A percentile compares a stretch with the other conserved stretches of the same genome.
Evolutionary conservation across 2,329 filamentous ascomycete species (phyloP).

Genomic region (Lachnellula hyalina): DNA sequence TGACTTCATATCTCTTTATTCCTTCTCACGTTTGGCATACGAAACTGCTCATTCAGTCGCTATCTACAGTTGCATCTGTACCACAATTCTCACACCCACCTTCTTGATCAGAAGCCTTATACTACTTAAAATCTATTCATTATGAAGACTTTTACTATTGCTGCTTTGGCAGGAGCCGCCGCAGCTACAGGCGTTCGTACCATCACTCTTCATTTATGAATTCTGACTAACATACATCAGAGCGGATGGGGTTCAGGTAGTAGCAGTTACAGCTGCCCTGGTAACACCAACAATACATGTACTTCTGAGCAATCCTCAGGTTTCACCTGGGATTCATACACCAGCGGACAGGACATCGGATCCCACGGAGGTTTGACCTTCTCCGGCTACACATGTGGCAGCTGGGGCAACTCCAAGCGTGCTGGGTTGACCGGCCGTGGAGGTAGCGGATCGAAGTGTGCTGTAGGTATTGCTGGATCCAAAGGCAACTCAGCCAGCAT

Average conservation of each 20-base stretch:
- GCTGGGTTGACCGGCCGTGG: constrained; percentile 39
- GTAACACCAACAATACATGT: constrained; percentile 74
- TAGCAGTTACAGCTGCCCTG: constrained; percentile 58
- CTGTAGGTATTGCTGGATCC: constrained; percentile 47
- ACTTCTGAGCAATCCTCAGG: constrained; percentile 61
- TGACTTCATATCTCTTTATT: constrained; percentile 34
- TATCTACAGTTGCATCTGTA: constrained; percentile 12
- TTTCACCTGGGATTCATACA: constrained; percentile 66
- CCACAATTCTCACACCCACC: constrained; percentile 21
- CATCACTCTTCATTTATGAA: neutral
- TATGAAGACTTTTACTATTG: constrained; percentile 39
- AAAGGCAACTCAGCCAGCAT: constrained; percentile 55
- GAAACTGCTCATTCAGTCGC: constrained; percentile 23
- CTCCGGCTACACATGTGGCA: constrained; percentile 64
- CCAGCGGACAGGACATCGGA: constrained; percentile 50
- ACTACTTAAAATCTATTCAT: constrained; percentile 24
- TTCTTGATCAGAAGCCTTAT: constrained; percentile 16
- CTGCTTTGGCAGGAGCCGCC: constrained; percentile 44
- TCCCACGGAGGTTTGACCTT: constrained; percentile 70
- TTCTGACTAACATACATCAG: constrained; percentile 20
- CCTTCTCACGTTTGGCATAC: constrained; percentile 11
- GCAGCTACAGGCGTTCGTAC: constrained; percentile 33
- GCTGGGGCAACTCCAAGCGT: constrained; percentile 53
- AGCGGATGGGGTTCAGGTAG: constrained; percentile 46
- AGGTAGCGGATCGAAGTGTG: constrained; percentile 47